Percentiles rank a stretch among this genome's conserved stretches.
phyloP scores from a whole-genome alignment of 1,139 yeast genomes.

The Hansenula lynferdii region DNA sequence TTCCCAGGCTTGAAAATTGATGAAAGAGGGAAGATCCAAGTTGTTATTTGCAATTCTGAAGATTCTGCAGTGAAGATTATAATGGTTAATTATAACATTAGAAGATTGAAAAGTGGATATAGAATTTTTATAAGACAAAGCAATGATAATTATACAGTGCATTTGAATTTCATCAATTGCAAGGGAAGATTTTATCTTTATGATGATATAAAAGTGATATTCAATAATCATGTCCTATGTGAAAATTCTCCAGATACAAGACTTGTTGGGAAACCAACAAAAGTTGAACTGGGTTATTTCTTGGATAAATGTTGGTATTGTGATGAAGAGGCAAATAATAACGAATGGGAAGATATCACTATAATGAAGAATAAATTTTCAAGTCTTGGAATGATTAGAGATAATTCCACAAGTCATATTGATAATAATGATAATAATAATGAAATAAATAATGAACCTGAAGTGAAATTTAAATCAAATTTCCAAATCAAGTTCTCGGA shows the following conservation, averaged over 20 bases:
- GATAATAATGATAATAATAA: background rate
- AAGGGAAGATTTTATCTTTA: constrained; percentile 29
- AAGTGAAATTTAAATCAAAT: background rate
- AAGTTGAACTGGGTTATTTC: constrained; percentile 6
- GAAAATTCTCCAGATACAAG: constrained; percentile 3
- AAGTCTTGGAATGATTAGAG: background rate
- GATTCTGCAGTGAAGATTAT: constrained; percentile 32
- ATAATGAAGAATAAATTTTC: background rate
- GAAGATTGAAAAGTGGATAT: constrained; percentile 25
- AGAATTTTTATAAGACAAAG: constrained; percentile 31
- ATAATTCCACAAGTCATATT: too few relatives aligned
- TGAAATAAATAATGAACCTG: background rate
- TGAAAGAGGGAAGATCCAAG: constrained; percentile 34
- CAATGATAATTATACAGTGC: constrained; percentile 8
- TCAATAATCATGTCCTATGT: constrained; percentile 24
- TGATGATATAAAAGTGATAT: constrained; percentile 33
- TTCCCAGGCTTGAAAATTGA: constrained; percentile 37
- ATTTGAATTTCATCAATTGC: constrained; percentile 19
- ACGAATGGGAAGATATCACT: background rate
- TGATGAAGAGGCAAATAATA: constrained; percentile 2
- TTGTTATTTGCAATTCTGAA: constrained; percentile 36
- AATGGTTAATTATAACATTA: constrained; percentile 33
- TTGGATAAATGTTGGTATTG: constrained; percentile 7
- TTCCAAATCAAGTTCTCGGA: background rate
- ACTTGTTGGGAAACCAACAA: constrained; percentile 6